Conservation (phyloP, 2,329 filamentous ascomycete species). For the Neodidymelliopsis sp. region DNA sequence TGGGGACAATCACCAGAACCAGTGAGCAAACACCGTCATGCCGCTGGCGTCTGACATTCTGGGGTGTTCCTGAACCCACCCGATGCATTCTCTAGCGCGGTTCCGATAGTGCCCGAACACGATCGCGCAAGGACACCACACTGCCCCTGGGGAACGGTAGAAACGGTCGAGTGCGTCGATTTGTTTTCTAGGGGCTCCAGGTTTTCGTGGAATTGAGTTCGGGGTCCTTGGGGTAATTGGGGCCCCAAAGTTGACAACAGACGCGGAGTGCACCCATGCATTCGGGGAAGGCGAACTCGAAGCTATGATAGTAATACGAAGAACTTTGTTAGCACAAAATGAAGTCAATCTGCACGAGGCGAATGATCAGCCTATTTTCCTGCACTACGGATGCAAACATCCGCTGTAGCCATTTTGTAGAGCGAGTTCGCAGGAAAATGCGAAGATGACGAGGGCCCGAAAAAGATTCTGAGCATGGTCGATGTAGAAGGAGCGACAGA, state of each 20-base stretch:
- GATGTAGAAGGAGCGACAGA: not conserved
- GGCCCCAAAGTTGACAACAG: conserved; percentile 3
- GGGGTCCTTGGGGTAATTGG: conserved; percentile 7
- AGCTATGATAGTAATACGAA: no score
- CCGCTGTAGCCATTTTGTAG: not conserved
- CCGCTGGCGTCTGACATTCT: conserved; percentile 7
- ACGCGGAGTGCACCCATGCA: not conserved
- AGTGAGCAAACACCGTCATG: not conserved
- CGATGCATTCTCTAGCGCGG: conserved; percentile 12
- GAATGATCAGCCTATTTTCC: not conserved
- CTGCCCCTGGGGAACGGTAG: conserved; percentile 1
- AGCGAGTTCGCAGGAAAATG: not conserved
- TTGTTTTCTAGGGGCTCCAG: conserved; percentile 13
- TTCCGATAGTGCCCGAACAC: not conserved
- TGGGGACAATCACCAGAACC: not conserved
- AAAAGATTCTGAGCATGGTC: not conserved
- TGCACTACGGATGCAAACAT: not conserved
- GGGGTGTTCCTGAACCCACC: conserved; percentile 6
- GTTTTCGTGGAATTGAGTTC: not conserved
- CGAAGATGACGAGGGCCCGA: not conserved
- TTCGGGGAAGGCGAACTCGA: not conserved
- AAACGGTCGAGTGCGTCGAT: conserved; percentile 5
- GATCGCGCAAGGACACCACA: conserved; percentile 2
- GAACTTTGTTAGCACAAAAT: no score
- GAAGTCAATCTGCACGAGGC: not conserved